Conservation (phyloP, 129 eudicot genomes). For the Flaveria robusta region DNA sequence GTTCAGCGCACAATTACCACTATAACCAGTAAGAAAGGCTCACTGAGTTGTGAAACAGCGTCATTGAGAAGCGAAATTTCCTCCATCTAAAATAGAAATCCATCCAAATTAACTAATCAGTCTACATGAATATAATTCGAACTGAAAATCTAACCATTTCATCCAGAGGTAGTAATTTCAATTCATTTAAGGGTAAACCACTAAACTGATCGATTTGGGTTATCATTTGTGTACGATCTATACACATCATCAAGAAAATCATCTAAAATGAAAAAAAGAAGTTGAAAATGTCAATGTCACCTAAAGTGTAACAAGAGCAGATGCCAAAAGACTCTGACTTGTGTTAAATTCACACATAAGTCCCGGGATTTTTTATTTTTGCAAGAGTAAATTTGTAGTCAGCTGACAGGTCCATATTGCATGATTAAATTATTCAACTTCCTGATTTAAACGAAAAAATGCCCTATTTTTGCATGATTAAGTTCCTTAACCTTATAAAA, state of each 20-base stretch:
- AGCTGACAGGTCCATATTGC: too few relatives aligned
- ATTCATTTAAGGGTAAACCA: background rate
- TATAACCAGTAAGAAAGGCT: conserved; percentile 98
- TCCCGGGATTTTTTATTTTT: too few relatives aligned
- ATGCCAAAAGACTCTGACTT: too few relatives aligned
- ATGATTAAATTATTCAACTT: background rate
- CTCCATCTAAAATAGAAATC: conserved; percentile 71
- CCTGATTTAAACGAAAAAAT: background rate
- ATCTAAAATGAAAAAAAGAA: too few relatives aligned
- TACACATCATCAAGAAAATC: too few relatives aligned
- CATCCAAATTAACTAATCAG: conserved; percentile 29
- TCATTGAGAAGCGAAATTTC: conserved; percentile 95
- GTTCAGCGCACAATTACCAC: conserved; percentile 99
- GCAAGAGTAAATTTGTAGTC: too few relatives aligned
- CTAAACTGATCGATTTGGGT: background rate
- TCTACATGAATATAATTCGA: background rate
- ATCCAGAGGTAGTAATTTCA: background rate
- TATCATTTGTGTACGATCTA: background rate
- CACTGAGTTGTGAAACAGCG: conserved; percentile 92
- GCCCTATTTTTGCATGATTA: background rate
- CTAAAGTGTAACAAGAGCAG: too few relatives aligned
- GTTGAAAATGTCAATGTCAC: too few relatives aligned
- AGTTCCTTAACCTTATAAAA: background rate
- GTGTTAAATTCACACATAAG: too few relatives aligned
- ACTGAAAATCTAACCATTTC: conserved; percentile 4